Evolutionary conservation across 2,329 filamentous ascomycete genomes (phyloP).

Genomic region (Meredithiella fracta): DNA sequence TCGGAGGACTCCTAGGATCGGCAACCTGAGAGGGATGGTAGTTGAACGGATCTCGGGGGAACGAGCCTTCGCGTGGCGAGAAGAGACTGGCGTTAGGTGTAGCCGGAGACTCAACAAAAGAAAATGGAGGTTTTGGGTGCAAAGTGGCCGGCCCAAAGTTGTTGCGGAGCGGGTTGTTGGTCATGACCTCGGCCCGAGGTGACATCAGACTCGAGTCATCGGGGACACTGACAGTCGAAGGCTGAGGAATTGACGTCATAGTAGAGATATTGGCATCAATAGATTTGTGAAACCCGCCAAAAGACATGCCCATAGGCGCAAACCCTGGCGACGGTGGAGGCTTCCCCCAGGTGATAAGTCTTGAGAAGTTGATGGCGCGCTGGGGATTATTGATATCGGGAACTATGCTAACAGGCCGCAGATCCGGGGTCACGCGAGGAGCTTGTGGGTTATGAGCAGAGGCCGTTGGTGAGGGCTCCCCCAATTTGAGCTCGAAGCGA

Average conservation of each 20-base stretch:
- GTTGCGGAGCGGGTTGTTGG: conserved; percentile 45
- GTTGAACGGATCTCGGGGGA: conserved; percentile 35
- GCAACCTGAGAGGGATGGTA: conserved; percentile 33
- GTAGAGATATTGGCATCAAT: neutral
- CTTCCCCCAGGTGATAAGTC: conserved; percentile 19
- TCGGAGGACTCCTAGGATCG: conserved; percentile 61
- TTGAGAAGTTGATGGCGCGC: conserved; percentile 7
- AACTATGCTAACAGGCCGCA: neutral
- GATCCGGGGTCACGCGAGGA: neutral
- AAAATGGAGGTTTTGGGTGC: conserved; percentile 27
- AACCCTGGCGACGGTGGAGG: conserved; percentile 32
- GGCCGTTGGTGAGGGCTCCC: neutral
- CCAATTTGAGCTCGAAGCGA: conserved; percentile 24
- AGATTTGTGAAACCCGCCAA: conserved; percentile 4
- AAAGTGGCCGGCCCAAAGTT: neutral
- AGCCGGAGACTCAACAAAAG: conserved; percentile 35
- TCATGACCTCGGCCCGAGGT: conserved; percentile 57
- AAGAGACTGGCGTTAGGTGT: conserved; percentile 37
- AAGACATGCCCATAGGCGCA: neutral
- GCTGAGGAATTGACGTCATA: neutral
- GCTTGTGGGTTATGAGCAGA: neutral
- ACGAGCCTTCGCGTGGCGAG: conserved; percentile 35
- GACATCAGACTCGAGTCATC: conserved; percentile 47
- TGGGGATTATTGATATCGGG: neutral
- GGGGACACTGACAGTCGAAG: conserved; percentile 17